Evolutionary conservation across 1,284 basidiomycete species (phyloP), one percentile per base, ranked within the genome.

Genomic region (Ceratobasidium sp.): DNA sequence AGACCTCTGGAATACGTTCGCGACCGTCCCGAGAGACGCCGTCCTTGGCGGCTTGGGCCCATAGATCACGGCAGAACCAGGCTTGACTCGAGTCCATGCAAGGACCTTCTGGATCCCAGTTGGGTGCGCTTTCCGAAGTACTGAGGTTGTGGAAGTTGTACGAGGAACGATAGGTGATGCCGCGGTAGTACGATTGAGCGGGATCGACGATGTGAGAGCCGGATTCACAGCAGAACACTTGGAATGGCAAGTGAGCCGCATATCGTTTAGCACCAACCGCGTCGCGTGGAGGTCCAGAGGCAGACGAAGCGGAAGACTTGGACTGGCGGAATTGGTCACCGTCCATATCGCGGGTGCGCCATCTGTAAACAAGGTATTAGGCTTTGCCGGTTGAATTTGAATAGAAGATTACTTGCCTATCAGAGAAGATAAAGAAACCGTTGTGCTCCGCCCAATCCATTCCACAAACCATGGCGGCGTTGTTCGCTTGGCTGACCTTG

Each of bases 361-460:
- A 98, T 75, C 94, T 96, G 64, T 17, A 29, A 44, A 24, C 47
- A 33, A 5, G 15, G 27, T 17, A 17, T 54, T 11, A 71, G 66
- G n/a, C 5, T 22, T 41, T 41, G 36, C 36, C 11, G 36, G 6
- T 41, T 17, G 44, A n/a, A n/a, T n/a, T n/a, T 41, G 11, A 11
- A 11, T 41, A 41, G 27, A 81, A 87, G 73, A 45, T 17, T 1
- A 66, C 75, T 31, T 78, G 93, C 94, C 96, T 88, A 83, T 97
- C 96, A 29, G 96, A 97, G 84, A 97, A 98, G 79, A 98, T 96
- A 85, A 97, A 98, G 83, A 95, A 93, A 0, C 95, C 95, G 78
- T 96, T 94, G 81, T 96, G 93, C 82, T 98, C 96, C 29, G 95
- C 96, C 96, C 96, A 98, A 81, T 98, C 96, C 96, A 98, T 98